Evolutionary conservation across 768 basidiomycete genomes (phyloP), one percentile per base, ranked within the genome.

Genomic region (Naematelia aurantialba): DNA sequence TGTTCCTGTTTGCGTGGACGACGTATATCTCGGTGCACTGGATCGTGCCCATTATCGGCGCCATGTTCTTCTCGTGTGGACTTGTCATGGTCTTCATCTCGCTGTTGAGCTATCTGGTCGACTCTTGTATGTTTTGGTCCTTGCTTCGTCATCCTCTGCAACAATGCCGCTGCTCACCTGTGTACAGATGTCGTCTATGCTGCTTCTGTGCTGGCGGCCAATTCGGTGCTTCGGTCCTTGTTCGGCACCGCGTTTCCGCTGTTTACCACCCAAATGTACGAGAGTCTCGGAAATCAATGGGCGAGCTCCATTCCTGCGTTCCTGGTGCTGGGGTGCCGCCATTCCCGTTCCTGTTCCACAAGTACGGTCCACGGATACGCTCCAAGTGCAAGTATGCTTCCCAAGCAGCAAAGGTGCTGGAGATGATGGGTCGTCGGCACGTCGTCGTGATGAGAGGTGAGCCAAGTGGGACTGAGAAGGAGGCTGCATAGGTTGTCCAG

Each of bases 61-160:
- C 82, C 5, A 76, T 83, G 13, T 85, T 85, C 5, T 87, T 87
- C 69, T 81, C 76, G 78, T 86, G 59, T 85, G 19, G 61, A 49
- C 84, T 57, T 79, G 85, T 8, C 79, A 83, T 59, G 82, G 87
- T 59, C 56, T 78, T 87, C 74, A 82, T 83, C 60, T 81, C 81
- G 39, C 72, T 85, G 14, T 83, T 83, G 48, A 82, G 83, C 3
- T 87, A 87, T 76, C 79, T 87, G 57, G 85, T 88, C 82, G 85
- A 87, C n/a, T n/a, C n/a, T n/a, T n/a, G n/a, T n/a, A n/a, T n/a
- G n/a, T n/a, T n/a, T n/a, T n/a, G n/a, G n/a, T n/a, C n/a, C n/a
- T n/a, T n/a, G n/a, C n/a, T n/a, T n/a, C n/a, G n/a, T n/a, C n/a
- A n/a, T n/a, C n/a, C n/a, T n/a, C n/a, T n/a, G n/a, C n/a, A n/a